Base-by-base conservation (phyloP, 768 basidiomycete genomes). In the Agaricus subrufescens region DNA sequence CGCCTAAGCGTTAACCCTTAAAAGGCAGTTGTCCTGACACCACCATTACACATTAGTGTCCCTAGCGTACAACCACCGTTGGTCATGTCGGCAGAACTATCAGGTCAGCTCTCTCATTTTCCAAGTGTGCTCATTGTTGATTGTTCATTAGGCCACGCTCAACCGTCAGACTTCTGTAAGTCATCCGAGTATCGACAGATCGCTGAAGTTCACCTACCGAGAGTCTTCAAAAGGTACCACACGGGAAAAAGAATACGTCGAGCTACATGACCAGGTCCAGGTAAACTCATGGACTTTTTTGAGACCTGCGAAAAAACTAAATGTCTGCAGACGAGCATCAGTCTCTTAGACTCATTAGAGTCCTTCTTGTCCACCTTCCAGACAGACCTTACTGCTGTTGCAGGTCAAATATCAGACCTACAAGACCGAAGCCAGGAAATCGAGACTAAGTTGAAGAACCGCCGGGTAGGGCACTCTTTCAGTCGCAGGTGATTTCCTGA, bases 331-430 rank as follows among this genome's bases (percentile, higher is more conserved):
- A 88, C 91, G 14, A 96, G 95, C 65, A 81, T 91, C 12, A 79
- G 78, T 57, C 80, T 98, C 19, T 77, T 99, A 52, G 87, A 93
- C 65, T 92, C 92, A 1, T 79, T 99, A 3, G 88, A 97, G 61
- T 79, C 85, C 1, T 98, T 98, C 69, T 79, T 99, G 10, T 94
- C 93, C 2, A 97, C 91, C 0, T 99, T 99, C 65, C 96, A 98
- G 70, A 88, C 80, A 62, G 96, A 99, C 69, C 78, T 99, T 23
- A 90, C 93, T 4, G 87, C 88, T 1, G 97, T 98, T 9, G 98
- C 97, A 2, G 91, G 94, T 3, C 95, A 99, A 68, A 96, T 99
- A 67, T 89, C 92, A 1, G 93, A 98, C 60, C 77, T 99, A 25
- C 97, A 98, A 65, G 82, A 84, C 60, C 80, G 92, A 34, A 95